Conservation (phyloP, 768 basidiomycete species). For the Serendipita vermifera region DNA sequence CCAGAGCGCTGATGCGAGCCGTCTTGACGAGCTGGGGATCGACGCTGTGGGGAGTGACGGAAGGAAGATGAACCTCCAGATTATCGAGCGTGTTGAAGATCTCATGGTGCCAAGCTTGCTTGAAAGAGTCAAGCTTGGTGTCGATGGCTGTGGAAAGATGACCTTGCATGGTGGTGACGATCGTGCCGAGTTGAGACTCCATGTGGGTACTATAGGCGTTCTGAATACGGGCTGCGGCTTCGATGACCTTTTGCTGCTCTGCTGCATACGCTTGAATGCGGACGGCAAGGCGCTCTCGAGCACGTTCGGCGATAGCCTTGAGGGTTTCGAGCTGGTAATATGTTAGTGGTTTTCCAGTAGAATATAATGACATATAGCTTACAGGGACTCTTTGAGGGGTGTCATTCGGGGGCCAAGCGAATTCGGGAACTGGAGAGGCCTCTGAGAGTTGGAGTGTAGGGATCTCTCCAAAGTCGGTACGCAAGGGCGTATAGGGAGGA, state of each 20-base stretch:
- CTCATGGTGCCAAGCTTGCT: background rate
- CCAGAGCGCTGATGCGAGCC: background rate
- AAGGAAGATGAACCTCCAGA: background rate
- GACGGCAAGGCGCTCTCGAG: slow-evolving; percentile 2
- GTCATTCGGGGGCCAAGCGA: no score
- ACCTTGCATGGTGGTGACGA: background rate
- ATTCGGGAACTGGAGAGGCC: no score
- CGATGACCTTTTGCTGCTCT: background rate
- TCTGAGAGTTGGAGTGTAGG: no score
- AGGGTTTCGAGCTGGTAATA: background rate
- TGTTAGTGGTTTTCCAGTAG: no score
- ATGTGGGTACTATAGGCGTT: background rate
- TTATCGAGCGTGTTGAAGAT: background rate
- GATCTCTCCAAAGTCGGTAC: no score
- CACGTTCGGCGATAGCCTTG: background rate
- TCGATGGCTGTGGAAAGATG: background rate
- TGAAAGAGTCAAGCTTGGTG: background rate
- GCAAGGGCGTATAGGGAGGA: no score
- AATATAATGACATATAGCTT: no score
- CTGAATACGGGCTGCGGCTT: background rate
- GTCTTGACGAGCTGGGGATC: background rate
- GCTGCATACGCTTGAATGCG: background rate
- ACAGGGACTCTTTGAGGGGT: no score
- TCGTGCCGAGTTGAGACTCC: background rate
- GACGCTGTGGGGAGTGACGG: background rate